Conservation (phyloP, 345 rosid species). For the Psidium guajava region DNA sequence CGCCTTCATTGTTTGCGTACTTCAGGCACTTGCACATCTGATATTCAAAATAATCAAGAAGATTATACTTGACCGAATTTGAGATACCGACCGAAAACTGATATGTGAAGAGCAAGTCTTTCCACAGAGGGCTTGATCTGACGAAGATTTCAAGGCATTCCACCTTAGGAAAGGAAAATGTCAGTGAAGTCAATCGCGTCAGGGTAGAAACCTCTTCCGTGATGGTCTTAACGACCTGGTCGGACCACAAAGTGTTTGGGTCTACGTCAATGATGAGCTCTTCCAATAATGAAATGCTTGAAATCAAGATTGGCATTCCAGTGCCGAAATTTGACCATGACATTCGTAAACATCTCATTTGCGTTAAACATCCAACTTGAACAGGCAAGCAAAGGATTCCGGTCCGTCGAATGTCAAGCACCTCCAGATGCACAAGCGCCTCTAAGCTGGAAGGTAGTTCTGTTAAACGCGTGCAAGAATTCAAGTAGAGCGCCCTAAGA, state of each 20-base stretch:
- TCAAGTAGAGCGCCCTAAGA: background rate
- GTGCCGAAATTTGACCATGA: background rate
- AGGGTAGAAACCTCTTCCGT: background rate
- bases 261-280: background rate
- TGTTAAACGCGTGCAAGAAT: background rate
- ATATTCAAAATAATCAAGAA: background rate
- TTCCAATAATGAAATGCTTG: background rate
- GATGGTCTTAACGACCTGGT: background rate
- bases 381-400: conserved; percentile 1
- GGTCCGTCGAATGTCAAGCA: conserved; percentile 4
- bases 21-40: background rate
- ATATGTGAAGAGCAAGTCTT: background rate
- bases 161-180: background rate
- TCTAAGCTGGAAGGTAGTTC: conserved; percentile 4
- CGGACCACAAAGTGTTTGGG: background rate
- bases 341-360: background rate
- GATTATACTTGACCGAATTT: background rate
- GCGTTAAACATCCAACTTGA: background rate
- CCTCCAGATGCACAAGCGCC: background rate
- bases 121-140: background rate
- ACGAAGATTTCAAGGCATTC: background rate
- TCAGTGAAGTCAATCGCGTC: background rate
- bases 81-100: background rate
- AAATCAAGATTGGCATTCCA: background rate
- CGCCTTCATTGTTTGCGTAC: background rate